These are phyloP conservation scores for Hyparrhenia diplandra DNA, from an alignment of 176 grass and related monocot genomes.

Conservation along the genomic window DNA sequence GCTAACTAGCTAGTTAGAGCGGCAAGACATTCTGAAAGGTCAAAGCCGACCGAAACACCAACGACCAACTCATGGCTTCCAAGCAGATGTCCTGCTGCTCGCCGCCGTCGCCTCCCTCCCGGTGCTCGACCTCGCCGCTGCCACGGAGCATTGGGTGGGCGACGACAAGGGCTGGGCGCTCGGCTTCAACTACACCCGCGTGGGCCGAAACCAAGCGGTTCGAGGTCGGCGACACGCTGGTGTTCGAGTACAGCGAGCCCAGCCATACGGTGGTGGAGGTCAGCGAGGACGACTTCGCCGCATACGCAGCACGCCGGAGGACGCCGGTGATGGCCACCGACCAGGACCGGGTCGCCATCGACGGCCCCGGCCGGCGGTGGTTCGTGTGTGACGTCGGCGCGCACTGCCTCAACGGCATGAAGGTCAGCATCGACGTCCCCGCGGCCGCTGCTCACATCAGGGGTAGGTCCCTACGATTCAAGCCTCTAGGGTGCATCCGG, in stretches of 20 bases:
- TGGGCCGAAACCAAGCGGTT: slow-evolving; percentile 49
- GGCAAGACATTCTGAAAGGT: too few species aligned
- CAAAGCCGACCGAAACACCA: too few species aligned
- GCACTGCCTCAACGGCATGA: slow-evolving; percentile 43
- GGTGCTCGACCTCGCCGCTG: neutral
- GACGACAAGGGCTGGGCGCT: slow-evolving; percentile 34
- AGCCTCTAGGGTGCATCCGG: too few species aligned
- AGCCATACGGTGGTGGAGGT: slow-evolving; percentile 41
- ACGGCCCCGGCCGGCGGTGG: slow-evolving; percentile 24
- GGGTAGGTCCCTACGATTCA: slow-evolving; percentile 2
- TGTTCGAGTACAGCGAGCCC: slow-evolving; percentile 42
- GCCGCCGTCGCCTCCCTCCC: slow-evolving; percentile 16
- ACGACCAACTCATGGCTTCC: slow-evolving; percentile 47
- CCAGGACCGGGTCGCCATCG: slow-evolving; percentile 38
- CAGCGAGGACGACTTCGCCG: slow-evolving; percentile 1
- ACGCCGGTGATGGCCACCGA: neutral
- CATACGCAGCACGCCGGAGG: neutral
- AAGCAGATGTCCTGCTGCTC: slow-evolving; percentile 15
- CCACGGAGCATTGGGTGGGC: slow-evolving; percentile 41
- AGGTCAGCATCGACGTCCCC: slow-evolving; percentile 37
- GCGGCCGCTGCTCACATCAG: neutral
- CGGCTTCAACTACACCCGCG: slow-evolving; percentile 17
- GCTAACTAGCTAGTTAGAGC: too few species aligned
- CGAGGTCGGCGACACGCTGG: slow-evolving; percentile 51
- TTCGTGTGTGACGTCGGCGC: slow-evolving; percentile 32